phyloP scores from a whole-genome alignment of 208 protist genomes.

The Trichomonas tenax region DNA sequence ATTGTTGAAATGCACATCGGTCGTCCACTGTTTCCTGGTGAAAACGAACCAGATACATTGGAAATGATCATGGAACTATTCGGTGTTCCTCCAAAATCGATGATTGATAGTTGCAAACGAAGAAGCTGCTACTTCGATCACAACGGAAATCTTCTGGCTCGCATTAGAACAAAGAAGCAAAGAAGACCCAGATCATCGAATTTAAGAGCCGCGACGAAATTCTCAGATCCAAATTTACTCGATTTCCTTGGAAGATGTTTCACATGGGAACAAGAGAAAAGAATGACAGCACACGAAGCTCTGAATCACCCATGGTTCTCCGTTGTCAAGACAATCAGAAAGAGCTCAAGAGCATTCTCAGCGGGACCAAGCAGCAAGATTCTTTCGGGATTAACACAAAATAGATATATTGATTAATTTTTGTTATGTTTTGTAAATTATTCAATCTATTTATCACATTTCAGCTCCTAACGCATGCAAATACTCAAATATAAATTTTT shows the following conservation, averaged over 20 bases:
- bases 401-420: not conserved
- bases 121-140: not conserved
- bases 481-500: too few species aligned
- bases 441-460: too few species aligned
- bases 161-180: not conserved
- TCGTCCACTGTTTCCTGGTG: slow-evolving; percentile 42
- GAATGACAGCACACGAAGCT: slow-evolving; percentile 20
- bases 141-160: not conserved
- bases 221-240: not conserved
- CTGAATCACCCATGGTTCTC: slow-evolving; percentile 23
- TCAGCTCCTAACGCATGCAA: too few species aligned
- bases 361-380: not conserved
- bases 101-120: not conserved
- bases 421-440: not conserved
- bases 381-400: not conserved
- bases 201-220: not conserved
- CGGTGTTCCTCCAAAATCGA: slow-evolving; percentile 25
- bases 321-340: not conserved
- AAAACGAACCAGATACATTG: slow-evolving; percentile 38
- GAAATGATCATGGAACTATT: slow-evolving; percentile 24
- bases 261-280: slow-evolving; percentile 21
- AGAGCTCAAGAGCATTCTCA: not conserved
- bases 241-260: slow-evolving; percentile 28
- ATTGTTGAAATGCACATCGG: slow-evolving; percentile 41
- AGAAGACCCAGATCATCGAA: not conserved